phyloP scores from a whole-genome alignment of 2,329 filamentous ascomycete genomes.

The Sporothrix inflata region DNA sequence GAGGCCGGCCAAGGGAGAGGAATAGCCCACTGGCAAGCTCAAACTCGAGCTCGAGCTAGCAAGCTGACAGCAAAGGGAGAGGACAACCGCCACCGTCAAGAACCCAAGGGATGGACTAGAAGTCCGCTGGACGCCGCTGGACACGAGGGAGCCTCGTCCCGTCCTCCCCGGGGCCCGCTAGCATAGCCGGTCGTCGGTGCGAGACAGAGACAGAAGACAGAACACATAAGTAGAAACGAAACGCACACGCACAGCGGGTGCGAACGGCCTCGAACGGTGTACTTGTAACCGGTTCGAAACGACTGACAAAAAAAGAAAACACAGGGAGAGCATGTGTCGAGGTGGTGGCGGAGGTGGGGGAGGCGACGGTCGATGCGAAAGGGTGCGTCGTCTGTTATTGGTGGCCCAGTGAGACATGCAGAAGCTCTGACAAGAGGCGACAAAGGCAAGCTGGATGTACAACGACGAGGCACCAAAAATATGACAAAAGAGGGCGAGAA shows the following conservation, averaged over 20 bases:
- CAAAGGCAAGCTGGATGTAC: not conserved
- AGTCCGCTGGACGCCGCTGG: not conserved
- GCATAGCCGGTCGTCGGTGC: not conserved
- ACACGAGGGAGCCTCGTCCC: not conserved
- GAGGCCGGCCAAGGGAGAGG: too few relatives aligned
- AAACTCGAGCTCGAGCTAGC: too few relatives aligned
- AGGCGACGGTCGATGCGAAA: not conserved
- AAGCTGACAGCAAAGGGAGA: not conserved
- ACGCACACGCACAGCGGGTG: too few relatives aligned
- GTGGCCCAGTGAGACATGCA: not conserved
- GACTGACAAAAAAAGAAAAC: not conserved
- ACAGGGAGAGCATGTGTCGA: constrained; percentile 18
- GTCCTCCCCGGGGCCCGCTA: not conserved
- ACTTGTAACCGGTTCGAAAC: not conserved
- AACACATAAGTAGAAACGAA: too few relatives aligned
- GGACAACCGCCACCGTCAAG: not conserved
- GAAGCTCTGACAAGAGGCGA: not conserved
- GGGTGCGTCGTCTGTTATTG: not conserved
- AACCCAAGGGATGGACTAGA: not conserved
- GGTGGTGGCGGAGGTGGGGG: constrained; percentile 5
- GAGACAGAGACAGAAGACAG: not conserved
- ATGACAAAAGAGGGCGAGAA: not conserved
- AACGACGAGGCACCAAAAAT: not conserved
- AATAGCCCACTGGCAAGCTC: too few relatives aligned
- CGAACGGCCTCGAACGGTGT: too few relatives aligned